Evolutionary conservation across 257 asterid species (phyloP).

Genomic region (Capsicum chinense): DNA sequence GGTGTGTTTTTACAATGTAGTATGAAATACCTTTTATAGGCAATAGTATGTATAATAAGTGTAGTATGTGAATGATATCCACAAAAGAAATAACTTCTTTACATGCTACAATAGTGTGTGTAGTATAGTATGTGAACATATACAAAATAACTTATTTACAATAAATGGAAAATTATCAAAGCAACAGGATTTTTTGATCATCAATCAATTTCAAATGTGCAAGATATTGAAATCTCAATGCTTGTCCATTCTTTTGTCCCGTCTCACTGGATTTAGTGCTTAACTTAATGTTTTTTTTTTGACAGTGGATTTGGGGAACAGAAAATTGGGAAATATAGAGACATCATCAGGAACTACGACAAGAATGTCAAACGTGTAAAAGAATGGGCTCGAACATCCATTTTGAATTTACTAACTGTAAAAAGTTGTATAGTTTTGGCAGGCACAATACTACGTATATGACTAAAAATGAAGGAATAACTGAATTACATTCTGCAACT

Average conservation of each 20-base stretch:
- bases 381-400: not conserved
- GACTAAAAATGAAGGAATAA: not conserved
- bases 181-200: not conserved
- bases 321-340: not conserved
- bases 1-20: too few relatives aligned
- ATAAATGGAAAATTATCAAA: not conserved
- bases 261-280: not conserved
- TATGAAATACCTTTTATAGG: too few relatives aligned
- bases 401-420: constrained; percentile 2
- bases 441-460: not conserved
- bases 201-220: not conserved
- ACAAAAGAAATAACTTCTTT: too few relatives aligned
- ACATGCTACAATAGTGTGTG: too few relatives aligned
- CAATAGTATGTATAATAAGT: too few relatives aligned
- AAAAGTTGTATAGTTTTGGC: not conserved
- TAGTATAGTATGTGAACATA: too few relatives aligned
- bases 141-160: too few relatives aligned
- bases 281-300: not conserved
- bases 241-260: not conserved
- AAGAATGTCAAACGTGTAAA: not conserved
- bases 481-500: not conserved
- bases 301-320: not conserved
- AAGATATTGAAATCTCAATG: not conserved
- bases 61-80: too few relatives aligned
- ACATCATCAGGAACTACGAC: not conserved